phyloP scores from a whole-genome alignment of 139 green algal species.

The Chlorella sp. region DNA sequence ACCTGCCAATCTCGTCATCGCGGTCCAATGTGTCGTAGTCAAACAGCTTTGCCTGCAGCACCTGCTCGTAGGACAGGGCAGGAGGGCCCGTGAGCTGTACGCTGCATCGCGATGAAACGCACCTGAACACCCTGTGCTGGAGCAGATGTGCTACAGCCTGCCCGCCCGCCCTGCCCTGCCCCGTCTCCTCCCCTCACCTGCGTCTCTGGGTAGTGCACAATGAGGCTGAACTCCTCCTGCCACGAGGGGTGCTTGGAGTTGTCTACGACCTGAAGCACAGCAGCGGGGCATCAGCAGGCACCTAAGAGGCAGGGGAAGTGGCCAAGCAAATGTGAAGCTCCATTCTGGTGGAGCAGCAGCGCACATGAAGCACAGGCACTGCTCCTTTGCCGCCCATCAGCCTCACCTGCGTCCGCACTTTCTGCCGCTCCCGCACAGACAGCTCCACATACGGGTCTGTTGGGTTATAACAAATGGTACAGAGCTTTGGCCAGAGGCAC shows the following conservation, averaged over 20 bases:
- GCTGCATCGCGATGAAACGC: no score
- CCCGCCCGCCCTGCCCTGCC: not conserved
- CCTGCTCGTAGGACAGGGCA: not conserved
- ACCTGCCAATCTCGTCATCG: constrained; percentile 28
- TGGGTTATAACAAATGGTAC: no score
- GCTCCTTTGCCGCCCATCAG: not conserved
- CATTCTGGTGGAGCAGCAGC: no score
- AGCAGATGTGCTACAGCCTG: no score
- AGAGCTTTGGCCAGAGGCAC: no score
- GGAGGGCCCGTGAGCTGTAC: no score
- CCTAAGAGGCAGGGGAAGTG: no score
- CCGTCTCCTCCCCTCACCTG: constrained; percentile 1
- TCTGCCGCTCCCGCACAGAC: constrained; percentile 27
- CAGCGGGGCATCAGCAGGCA: no score
- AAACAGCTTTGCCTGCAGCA: not conserved
- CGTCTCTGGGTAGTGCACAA: constrained; percentile 53
- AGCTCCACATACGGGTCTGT: constrained; percentile 23
- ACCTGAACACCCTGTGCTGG: no score
- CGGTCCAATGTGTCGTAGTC: constrained; percentile 25
- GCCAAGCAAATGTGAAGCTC: no score
- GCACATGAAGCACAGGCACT: not conserved
- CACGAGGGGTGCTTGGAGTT: constrained; percentile 37
- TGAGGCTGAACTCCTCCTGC: constrained; percentile 48
- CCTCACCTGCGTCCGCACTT: constrained; percentile 41
- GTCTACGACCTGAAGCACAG: constrained; percentile 15